These are phyloP conservation scores for Millerozyma miso DNA, from an alignment of 805 yeast species.

Conservation along the genomic window DNA sequence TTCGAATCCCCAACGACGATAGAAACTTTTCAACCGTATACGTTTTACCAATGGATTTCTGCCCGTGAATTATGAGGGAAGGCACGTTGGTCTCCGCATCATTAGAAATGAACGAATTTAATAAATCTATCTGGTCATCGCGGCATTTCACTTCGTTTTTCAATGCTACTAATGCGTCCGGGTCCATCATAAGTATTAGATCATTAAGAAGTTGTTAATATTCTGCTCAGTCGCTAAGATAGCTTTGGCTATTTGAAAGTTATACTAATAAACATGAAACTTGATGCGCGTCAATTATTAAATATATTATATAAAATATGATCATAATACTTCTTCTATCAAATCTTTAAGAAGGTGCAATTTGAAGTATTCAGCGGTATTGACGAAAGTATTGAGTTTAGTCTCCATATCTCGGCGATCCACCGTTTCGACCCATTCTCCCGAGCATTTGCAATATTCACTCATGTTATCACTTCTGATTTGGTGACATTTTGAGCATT, in stretches of 20 bases:
- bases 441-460: conserved; percentile 81
- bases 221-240: too few relatives aligned
- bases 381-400: conserved; percentile 46
- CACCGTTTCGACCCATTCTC: conserved; percentile 67
- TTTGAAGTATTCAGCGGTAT: conserved; percentile 58
- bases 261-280: too few relatives aligned
- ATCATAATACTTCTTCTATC: conserved; percentile 22
- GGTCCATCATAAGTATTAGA: background rate
- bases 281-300: background rate
- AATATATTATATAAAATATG: too few relatives aligned
- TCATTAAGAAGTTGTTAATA: too few relatives aligned
- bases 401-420: conserved; percentile 40
- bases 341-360: conserved; percentile 48
- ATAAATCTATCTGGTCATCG: conserved; percentile 28
- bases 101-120: conserved; percentile 31
- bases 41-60: conserved; percentile 47
- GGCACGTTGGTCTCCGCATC: conserved; percentile 27
- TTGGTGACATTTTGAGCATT: conserved; percentile 71
- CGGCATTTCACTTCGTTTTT: conserved; percentile 23
- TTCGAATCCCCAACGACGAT: conserved; percentile 19
- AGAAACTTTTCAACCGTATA: conserved; percentile 31
- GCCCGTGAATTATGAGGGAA: conserved; percentile 44
- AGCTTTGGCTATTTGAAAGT: too few relatives aligned
- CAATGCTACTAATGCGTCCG: conserved; percentile 1
- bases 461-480: conserved; percentile 67